Conservation (phyloP, 2,329 filamentous ascomycete genomes). For the Ascochyta koolunga region DNA sequence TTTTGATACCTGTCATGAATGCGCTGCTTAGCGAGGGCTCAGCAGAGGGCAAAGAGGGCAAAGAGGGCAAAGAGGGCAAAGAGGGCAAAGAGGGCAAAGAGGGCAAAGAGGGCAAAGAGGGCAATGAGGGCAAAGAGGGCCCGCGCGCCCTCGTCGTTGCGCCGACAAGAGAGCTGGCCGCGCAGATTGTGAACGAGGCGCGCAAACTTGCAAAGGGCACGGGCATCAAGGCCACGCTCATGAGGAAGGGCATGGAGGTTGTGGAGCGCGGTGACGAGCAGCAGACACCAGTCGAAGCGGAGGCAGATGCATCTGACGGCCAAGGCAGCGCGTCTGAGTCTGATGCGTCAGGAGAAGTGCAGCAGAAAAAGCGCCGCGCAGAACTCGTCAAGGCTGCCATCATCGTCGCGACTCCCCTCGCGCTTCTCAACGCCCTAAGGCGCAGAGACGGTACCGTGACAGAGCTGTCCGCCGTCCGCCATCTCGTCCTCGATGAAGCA, state of each 20-base stretch:
- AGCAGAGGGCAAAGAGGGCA: slow-evolving; percentile 18
- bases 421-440: slow-evolving; percentile 75
- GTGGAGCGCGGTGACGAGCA: slow-evolving; percentile 48
- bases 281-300: slow-evolving; percentile 34
- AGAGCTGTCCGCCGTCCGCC: slow-evolving; percentile 70
- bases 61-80: too few species aligned
- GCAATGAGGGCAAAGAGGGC: too few species aligned
- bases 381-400: slow-evolving; percentile 76
- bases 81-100: too few species aligned
- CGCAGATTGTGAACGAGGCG: slow-evolving; percentile 69
- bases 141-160: slow-evolving; percentile 54
- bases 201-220: slow-evolving; percentile 80
- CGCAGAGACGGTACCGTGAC: slow-evolving; percentile 54
- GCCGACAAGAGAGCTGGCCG: slow-evolving; percentile 58
- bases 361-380: slow-evolving; percentile 45
- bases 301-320: slow-evolving; percentile 45
- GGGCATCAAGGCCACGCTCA: slow-evolving; percentile 77
- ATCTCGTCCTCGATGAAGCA: slow-evolving; percentile 87
- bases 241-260: slow-evolving; percentile 84
- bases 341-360: slow-evolving; percentile 42
- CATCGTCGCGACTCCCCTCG: slow-evolving; percentile 78
- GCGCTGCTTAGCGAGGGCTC: slow-evolving; percentile 58
- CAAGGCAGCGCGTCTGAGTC: slow-evolving; percentile 45
- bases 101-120: too few species aligned
- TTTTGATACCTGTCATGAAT: slow-evolving; percentile 85